phyloP scores from a whole-genome alignment of 768 basidiomycete species.

The Leccinum rimulosum region DNA sequence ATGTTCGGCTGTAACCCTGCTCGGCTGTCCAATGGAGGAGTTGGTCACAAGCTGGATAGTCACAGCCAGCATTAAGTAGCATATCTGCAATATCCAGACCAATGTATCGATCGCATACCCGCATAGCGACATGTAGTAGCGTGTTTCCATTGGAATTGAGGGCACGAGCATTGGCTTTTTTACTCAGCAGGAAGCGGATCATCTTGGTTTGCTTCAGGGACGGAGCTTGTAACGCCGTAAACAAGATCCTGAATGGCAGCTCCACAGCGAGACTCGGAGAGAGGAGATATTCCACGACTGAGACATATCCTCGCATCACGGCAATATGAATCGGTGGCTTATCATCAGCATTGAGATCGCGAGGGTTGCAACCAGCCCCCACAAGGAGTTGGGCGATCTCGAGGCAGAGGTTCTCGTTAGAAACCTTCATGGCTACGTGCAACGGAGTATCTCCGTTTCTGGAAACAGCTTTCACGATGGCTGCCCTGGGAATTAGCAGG shows the following conservation, averaged over 20 bases:
- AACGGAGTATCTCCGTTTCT: background rate
- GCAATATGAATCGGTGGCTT: background rate
- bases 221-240: background rate
- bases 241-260: constrained; percentile 1
- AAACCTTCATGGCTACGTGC: background rate
- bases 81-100: background rate
- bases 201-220: background rate
- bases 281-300: background rate
- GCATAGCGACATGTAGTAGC: background rate
- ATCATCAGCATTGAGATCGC: background rate
- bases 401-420: background rate
- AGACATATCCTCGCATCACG: background rate
- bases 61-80: background rate
- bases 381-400: background rate
- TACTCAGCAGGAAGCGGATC: background rate
- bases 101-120: background rate
- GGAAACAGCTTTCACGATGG: background rate
- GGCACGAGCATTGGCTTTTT: background rate
- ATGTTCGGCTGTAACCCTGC: background rate
- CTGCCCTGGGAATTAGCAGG: background rate
- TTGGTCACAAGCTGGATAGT: too few relatives aligned
- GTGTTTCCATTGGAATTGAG: background rate
- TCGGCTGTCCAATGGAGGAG: background rate
- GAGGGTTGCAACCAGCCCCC: background rate
- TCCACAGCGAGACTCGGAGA: background rate